Percentiles rank a stretch among this genome's conserved stretches.
Conservation (phyloP, 1,139 yeast genomes). For the Lodderomyces orthopsilosis region DNA sequence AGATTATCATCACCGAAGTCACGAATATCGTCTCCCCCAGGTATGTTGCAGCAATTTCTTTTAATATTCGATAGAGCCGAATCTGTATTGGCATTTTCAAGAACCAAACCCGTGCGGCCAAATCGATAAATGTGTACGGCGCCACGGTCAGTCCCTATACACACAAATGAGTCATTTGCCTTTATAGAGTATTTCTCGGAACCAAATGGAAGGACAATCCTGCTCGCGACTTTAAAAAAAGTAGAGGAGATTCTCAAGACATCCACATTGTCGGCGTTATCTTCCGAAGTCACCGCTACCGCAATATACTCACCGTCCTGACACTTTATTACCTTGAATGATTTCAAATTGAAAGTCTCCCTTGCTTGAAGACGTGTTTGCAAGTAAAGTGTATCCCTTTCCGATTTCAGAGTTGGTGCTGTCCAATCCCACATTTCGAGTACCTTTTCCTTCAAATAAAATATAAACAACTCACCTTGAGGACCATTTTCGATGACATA, state of each 20-base stretch:
- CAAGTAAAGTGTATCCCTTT: slow-evolving; percentile 36
- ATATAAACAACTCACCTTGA: slow-evolving; percentile 45
- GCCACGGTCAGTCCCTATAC: slow-evolving; percentile 26
- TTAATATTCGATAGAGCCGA: slow-evolving; percentile 21
- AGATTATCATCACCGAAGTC: slow-evolving; percentile 21
- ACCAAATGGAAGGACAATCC: neutral
- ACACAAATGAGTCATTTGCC: slow-evolving; percentile 20
- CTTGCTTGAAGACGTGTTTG: slow-evolving; percentile 16
- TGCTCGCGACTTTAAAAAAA: neutral
- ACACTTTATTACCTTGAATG: neutral
- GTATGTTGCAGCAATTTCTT: slow-evolving; percentile 18
- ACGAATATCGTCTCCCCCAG: neutral
- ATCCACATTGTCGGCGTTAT: neutral
- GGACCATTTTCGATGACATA: slow-evolving; percentile 33
- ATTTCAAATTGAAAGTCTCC: neutral
- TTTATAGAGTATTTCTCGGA: slow-evolving; percentile 17
- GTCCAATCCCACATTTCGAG: slow-evolving; percentile 51
- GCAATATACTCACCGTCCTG: neutral
- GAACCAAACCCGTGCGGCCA: slow-evolving; percentile 7
- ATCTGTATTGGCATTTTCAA: slow-evolving; percentile 19
- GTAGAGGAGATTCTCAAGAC: neutral
- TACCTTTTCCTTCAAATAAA: slow-evolving; percentile 20
- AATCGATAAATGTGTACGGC: slow-evolving; percentile 19
- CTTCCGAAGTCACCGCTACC: neutral
- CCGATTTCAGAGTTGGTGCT: slow-evolving; percentile 24